These are phyloP conservation scores for Boletales sp. DNA, from an alignment of 768 basidiomycete species.

Conservation along the genomic window DNA sequence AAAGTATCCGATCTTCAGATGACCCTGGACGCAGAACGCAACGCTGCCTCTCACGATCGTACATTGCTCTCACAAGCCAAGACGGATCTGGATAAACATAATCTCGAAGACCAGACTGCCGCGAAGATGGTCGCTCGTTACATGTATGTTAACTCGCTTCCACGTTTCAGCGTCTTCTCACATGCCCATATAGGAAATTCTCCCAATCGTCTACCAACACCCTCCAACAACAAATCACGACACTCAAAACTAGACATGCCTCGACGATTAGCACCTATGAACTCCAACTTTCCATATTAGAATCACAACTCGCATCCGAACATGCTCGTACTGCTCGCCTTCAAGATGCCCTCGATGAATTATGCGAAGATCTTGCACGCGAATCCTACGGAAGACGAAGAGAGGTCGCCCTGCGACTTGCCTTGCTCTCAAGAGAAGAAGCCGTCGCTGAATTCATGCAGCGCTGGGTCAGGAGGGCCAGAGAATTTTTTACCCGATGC, in stretches of 20 bases:
- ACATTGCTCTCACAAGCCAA: conserved; percentile 43
- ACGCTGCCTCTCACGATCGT: conserved; percentile 40
- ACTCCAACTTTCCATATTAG: conserved; percentile 43
- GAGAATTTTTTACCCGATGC: conserved; percentile 39
- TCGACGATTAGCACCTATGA: conserved; percentile 58
- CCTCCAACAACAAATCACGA: conserved; percentile 57
- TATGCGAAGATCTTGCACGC: conserved; percentile 65
- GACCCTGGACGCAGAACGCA: conserved; percentile 45
- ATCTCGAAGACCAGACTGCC: conserved; percentile 68
- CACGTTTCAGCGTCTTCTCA: not conserved
- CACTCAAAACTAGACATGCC: conserved; percentile 58
- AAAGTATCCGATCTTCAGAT: conserved; percentile 43
- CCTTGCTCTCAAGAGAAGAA: conserved; percentile 64
- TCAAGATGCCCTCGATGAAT: conserved; percentile 61
- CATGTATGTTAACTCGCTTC: conserved; percentile 50
- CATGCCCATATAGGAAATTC: conserved; percentile 58
- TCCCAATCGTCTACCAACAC: conserved; percentile 70
- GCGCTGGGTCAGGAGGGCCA: conserved; percentile 52
- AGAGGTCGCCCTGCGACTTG: conserved; percentile 64
- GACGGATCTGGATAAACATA: conserved; percentile 51
- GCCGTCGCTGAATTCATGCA: conserved; percentile 49
- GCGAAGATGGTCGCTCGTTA: conserved; percentile 83
- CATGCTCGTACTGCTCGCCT: conserved; percentile 44
- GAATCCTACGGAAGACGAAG: conserved; percentile 71
- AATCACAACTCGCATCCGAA: conserved; percentile 42